Evolutionary conservation across 495 filamentous ascomycete species (phyloP).

Genomic region (Neurospora sublineolata): DNA sequence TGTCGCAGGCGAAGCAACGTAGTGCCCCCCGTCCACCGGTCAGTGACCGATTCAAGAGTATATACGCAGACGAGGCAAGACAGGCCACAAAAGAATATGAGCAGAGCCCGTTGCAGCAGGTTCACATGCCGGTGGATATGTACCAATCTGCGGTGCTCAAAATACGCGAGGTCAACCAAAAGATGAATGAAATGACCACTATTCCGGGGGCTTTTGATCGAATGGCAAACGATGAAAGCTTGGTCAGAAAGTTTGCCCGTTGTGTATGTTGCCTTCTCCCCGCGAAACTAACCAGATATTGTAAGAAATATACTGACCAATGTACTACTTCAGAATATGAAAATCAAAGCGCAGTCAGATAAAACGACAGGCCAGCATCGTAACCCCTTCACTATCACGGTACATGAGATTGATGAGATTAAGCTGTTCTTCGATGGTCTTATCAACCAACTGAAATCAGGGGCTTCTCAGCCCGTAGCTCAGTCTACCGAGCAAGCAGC

Average conservation of each 20-base stretch:
- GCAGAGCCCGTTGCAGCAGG: background rate
- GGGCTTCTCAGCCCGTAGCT: slow-evolving; percentile 1
- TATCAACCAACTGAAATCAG: slow-evolving; percentile 11
- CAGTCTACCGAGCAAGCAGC: slow-evolving; percentile 10
- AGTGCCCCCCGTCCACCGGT: background rate
- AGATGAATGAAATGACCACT: background rate
- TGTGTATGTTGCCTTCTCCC: background rate
- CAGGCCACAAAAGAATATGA: background rate
- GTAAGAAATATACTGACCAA: background rate
- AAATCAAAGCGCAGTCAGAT: background rate
- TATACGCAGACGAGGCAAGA: background rate
- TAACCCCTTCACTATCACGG: slow-evolving; percentile 47
- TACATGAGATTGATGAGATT: slow-evolving; percentile 41
- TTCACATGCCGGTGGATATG: background rate
- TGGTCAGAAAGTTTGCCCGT: background rate
- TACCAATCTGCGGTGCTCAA: background rate
- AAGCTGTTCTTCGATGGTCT: slow-evolving; percentile 27
- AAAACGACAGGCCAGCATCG: slow-evolving; percentile 12
- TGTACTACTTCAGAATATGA: background rate
- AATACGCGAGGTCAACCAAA: background rate
- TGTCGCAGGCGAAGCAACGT: slow-evolving; percentile 9
- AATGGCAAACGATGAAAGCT: background rate
- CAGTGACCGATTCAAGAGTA: background rate
- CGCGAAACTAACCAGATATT: background rate
- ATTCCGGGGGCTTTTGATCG: background rate